These are phyloP conservation scores for Pythium volutum DNA, from an alignment of 352 stramenopile genomes.

Conservation along the genomic window DNA sequence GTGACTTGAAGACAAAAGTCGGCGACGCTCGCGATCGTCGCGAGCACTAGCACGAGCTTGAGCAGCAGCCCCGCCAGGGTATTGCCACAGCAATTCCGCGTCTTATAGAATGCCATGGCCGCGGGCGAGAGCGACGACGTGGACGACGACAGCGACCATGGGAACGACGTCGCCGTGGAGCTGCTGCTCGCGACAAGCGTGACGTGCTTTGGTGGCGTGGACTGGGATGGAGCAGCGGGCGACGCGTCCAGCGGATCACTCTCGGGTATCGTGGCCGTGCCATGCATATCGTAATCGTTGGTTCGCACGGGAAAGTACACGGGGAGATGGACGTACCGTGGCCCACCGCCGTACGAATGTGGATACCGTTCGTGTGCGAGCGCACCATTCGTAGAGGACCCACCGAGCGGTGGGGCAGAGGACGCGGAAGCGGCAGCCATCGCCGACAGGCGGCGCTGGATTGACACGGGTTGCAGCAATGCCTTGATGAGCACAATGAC, in stretches of 20 bases:
- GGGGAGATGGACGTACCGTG: slow-evolving; percentile 32
- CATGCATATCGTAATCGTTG: slow-evolving; percentile 44
- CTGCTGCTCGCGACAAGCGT: slow-evolving; percentile 39
- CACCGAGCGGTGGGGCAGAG: not conserved
- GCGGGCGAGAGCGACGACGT: slow-evolving; percentile 7
- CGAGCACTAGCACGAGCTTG: slow-evolving; percentile 42
- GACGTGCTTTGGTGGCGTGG: slow-evolving; percentile 45
- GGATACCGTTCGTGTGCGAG: slow-evolving; percentile 23
- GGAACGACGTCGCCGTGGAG: slow-evolving; percentile 22
- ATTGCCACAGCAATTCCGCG: slow-evolving; percentile 10
- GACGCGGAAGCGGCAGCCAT: slow-evolving; percentile 18
- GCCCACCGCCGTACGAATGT: slow-evolving; percentile 18
- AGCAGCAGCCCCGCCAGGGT: slow-evolving; percentile 36
- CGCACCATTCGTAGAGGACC: not conserved
- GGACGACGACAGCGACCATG: slow-evolving; percentile 27
- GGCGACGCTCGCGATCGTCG: slow-evolving; percentile 61
- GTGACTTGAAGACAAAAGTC: slow-evolving; percentile 73
- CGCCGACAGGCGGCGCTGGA: slow-evolving; percentile 17
- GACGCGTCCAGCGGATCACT: slow-evolving; percentile 12
- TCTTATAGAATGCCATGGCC: slow-evolving; percentile 11
- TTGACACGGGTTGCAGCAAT: slow-evolving; percentile 35
- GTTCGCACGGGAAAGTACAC: slow-evolving; percentile 65
- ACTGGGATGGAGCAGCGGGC: slow-evolving; percentile 3
- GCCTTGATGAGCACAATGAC: slow-evolving; percentile 69
- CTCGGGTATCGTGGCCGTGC: slow-evolving; percentile 14